Percentiles rank a stretch among this genome's conserved stretches.
These are phyloP conservation scores for Colletotrichum sp. DNA, from an alignment of 2,329 filamentous ascomycete genomes.

Conservation along the genomic window DNA sequence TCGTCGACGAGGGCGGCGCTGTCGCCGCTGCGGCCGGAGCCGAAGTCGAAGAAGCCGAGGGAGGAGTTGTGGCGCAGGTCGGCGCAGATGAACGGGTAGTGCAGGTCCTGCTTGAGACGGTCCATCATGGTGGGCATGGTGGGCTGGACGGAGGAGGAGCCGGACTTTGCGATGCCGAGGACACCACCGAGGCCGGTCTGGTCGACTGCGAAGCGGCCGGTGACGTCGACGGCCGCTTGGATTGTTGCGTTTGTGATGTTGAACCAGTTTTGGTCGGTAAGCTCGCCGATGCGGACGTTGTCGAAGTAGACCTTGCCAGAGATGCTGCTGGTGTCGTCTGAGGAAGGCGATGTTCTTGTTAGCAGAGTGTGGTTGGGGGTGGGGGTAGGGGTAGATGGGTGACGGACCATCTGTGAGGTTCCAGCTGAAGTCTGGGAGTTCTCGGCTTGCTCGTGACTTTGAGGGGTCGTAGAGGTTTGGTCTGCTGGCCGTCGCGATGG, in stretches of 20 bases:
- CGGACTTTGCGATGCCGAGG: conserved; percentile 55
- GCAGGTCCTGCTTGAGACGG: conserved; percentile 44
- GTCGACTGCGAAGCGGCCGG: conserved; percentile 47
- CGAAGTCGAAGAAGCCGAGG: conserved; percentile 44
- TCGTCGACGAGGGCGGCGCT: conserved; percentile 21
- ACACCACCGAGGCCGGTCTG: conserved; percentile 50
- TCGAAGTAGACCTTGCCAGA: conserved; percentile 57
- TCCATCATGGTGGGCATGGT: conserved; percentile 50
- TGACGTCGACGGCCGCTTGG: conserved; percentile 51
- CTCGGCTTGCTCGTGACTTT: conserved; percentile 47
- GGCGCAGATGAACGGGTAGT: conserved; percentile 50
- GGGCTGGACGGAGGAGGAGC: conserved; percentile 49
- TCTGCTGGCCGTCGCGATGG: conserved; percentile 36
- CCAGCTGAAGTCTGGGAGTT: conserved; percentile 52
- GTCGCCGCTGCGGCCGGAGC: conserved; percentile 40
- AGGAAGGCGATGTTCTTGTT: background rate
- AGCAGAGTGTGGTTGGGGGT: background rate
- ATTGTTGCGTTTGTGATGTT: conserved; percentile 50
- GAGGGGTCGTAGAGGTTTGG: conserved; percentile 51
- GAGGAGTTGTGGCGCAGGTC: conserved; percentile 40
- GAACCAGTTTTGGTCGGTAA: conserved; percentile 31
- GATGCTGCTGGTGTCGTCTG: conserved; percentile 50
- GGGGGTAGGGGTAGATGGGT: conserved; percentile 27
- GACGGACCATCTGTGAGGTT: conserved; percentile 52
- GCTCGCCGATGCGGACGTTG: conserved; percentile 47